A percentile compares a stretch with the other conserved stretches of the same genome.
phyloP scores from a whole-genome alignment of 2,329 filamentous ascomycete genomes.

The Arthrobotrys sphaeroides region DNA sequence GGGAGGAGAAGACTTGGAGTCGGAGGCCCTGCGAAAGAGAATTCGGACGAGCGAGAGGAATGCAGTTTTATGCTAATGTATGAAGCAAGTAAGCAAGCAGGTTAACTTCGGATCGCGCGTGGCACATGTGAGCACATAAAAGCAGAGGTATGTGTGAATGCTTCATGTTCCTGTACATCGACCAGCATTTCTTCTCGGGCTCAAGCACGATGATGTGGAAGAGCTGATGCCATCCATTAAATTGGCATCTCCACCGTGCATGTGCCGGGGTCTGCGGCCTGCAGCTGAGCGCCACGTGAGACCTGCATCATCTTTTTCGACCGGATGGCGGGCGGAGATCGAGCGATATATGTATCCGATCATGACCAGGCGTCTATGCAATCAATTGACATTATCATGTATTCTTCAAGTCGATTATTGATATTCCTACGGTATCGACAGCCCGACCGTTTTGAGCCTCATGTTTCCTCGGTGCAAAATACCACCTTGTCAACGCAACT shows the following conservation, averaged over 20 bases:
- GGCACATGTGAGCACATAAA: background rate
- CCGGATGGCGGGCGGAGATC: background rate
- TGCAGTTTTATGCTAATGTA: no score
- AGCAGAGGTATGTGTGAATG: background rate
- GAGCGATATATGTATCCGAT: background rate
- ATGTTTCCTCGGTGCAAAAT: no score
- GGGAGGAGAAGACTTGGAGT: background rate
- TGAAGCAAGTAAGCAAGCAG: constrained; percentile 8
- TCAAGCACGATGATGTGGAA: constrained; percentile 21
- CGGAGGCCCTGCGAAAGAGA: background rate
- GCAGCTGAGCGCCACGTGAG: constrained; percentile 1
- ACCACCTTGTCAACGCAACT: background rate
- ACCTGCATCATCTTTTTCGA: background rate
- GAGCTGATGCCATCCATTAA: constrained; percentile 15
- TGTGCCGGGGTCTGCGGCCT: background rate
- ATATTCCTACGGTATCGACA: no score
- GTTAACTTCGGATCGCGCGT: constrained; percentile 2
- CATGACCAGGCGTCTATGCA: background rate
- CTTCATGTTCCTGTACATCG: no score
- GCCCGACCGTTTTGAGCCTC: no score
- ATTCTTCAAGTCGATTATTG: no score
- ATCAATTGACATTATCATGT: no score
- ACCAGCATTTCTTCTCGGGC: background rate
- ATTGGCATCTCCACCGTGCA: background rate
- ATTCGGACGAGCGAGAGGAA: background rate